These are phyloP conservation scores for Aspergillus spinulosporus DNA, from an alignment of 2,329 filamentous ascomycete genomes.

Conservation along the genomic window DNA sequence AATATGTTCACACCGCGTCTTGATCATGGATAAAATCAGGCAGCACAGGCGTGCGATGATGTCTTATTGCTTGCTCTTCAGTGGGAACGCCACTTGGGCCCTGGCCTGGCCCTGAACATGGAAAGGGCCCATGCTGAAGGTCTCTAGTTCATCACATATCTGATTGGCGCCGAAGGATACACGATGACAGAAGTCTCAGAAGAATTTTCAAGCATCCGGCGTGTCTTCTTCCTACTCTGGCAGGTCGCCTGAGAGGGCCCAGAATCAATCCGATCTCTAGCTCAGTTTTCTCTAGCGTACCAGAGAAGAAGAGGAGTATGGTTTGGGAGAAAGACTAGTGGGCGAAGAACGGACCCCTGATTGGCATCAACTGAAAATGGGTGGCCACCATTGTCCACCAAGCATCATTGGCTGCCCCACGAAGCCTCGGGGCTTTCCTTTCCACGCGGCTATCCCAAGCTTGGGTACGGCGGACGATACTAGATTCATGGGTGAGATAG, in stretches of 20 bases:
- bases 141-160: background rate
- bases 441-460: background rate
- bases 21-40: background rate
- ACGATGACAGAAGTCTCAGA: background rate
- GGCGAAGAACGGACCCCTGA: background rate
- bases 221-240: constrained; percentile 22
- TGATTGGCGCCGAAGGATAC: constrained; percentile 6
- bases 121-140: constrained; percentile 1
- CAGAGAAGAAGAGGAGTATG: constrained; percentile 5
- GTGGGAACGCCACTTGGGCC: constrained; percentile 13
- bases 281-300: constrained; percentile 9
- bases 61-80: background rate
- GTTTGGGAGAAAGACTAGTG: background rate
- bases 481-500: background rate
- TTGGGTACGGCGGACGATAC: too few relatives aligned
- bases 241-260: constrained; percentile 18
- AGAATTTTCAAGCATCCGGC: constrained; percentile 10
- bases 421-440: background rate
- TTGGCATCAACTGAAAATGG: background rate
- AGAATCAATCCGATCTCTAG: background rate
- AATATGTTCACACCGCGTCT: background rate
- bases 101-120: background rate
- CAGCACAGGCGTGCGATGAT: constrained; percentile 1
- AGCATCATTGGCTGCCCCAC: background rate
- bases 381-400: background rate